These are phyloP conservation scores for Pachysandra terminalis DNA, from an alignment of 164 flowering plant genomes.

Conservation along the genomic window DNA sequence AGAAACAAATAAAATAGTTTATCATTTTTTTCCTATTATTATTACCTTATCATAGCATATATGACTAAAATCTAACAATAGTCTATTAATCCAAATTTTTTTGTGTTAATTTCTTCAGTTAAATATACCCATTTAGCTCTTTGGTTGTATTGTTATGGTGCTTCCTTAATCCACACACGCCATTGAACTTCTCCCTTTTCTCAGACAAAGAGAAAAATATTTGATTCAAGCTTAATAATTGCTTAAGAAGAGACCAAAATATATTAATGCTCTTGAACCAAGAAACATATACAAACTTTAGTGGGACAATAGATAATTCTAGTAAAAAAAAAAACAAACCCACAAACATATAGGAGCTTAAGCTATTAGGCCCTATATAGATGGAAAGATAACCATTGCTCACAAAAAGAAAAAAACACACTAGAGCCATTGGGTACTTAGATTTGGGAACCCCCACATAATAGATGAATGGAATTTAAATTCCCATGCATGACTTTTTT, in stretches of 20 bases:
- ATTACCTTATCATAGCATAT: too few relatives aligned
- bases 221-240: neutral
- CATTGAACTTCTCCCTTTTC: neutral
- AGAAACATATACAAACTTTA: too few relatives aligned
- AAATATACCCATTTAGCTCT: neutral
- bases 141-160: neutral
- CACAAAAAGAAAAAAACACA: slow-evolving; percentile 13
- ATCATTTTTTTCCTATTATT: too few relatives aligned
- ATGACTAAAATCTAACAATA: too few relatives aligned
- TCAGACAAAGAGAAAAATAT: neutral
- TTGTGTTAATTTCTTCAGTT: too few relatives aligned
- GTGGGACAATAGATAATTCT: too few relatives aligned
- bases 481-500: neutral
- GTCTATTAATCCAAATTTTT: too few relatives aligned
- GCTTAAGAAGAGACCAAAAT: too few relatives aligned
- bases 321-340: too few relatives aligned
- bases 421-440: slow-evolving; percentile 32
- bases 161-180: neutral
- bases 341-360: too few relatives aligned
- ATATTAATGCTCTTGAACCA: too few relatives aligned
- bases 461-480: slow-evolving; percentile 20
- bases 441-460: slow-evolving; percentile 36
- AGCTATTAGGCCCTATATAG: neutral
- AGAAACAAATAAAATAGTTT: too few relatives aligned
- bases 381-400: slow-evolving; percentile 20